Percentiles rank a stretch among this genome's conserved stretches.
Evolutionary conservation across 805 yeast species (phyloP).

Genomic region (Saccharomycopsis sp.): DNA sequence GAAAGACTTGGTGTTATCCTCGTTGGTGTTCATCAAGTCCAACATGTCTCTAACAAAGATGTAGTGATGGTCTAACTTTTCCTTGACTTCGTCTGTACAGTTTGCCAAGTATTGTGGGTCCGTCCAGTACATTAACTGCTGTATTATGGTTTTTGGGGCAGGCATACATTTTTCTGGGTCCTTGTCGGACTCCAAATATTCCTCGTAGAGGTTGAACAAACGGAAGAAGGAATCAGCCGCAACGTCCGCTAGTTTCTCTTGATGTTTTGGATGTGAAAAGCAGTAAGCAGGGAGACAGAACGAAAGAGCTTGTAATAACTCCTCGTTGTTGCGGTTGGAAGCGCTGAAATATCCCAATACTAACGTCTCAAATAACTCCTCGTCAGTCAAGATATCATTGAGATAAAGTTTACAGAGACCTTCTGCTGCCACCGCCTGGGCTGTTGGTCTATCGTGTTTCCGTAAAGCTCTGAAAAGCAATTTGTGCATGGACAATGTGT

Average conservation of each 20-base stretch:
- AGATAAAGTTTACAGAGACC: slow-evolving; percentile 78
- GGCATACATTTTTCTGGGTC: slow-evolving; percentile 27
- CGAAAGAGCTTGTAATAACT: slow-evolving; percentile 70
- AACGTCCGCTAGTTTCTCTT: slow-evolving; percentile 52
- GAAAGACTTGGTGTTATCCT: slow-evolving; percentile 40
- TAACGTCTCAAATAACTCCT: slow-evolving; percentile 63
- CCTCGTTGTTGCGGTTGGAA: slow-evolving; percentile 50
- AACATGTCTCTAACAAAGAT: slow-evolving; percentile 50
- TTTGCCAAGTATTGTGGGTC: slow-evolving; percentile 65
- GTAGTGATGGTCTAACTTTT: slow-evolving; percentile 45
- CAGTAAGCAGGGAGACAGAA: slow-evolving; percentile 87
- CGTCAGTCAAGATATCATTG: slow-evolving; percentile 67
- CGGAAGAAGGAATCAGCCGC: slow-evolving; percentile 62
- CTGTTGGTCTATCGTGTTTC: slow-evolving; percentile 47
- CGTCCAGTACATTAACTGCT: slow-evolving; percentile 78
- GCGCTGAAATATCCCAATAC: slow-evolving; percentile 74
- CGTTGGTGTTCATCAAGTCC: slow-evolving; percentile 36
- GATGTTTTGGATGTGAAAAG: slow-evolving; percentile 68
- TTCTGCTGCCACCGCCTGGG: slow-evolving; percentile 79
- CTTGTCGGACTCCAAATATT: slow-evolving; percentile 33
- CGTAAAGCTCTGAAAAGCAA: slow-evolving; percentile 61
- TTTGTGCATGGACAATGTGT: slow-evolving; percentile 58
- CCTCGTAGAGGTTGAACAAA: slow-evolving; percentile 39
- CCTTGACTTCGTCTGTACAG: slow-evolving; percentile 35
- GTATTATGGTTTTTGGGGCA: slow-evolving; percentile 49